A percentile compares a stretch with the other conserved stretches of the same genome.
phyloP scores from a whole-genome alignment of 2,329 filamentous ascomycete genomes.

The Niveomyces coronatus region DNA sequence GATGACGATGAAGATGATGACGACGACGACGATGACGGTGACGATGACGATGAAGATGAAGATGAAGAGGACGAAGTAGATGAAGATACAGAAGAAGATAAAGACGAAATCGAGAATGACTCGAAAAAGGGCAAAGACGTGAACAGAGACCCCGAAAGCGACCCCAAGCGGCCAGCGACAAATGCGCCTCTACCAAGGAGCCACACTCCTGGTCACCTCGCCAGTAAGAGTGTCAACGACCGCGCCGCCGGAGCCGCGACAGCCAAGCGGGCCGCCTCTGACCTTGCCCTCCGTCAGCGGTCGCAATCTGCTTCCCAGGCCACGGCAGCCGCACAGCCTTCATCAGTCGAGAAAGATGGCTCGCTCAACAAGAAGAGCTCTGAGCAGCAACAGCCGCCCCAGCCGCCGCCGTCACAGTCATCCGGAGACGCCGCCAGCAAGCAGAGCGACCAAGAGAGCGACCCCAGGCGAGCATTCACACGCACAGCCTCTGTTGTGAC shows the following conservation, averaged over 20 bases:
- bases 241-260: conserved; percentile 31
- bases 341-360: too few species aligned
- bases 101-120: too few species aligned
- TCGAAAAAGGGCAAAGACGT: conserved; percentile 7
- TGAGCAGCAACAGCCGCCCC: conserved; percentile 1
- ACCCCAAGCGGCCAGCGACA: conserved; percentile 20
- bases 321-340: too few species aligned
- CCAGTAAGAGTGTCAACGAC: conserved; percentile 44
- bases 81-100: too few species aligned
- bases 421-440: conserved; percentile 12
- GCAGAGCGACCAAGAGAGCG: conserved; percentile 18
- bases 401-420: conserved; percentile 15
- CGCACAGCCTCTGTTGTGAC: conserved; percentile 8
- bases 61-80: too few species aligned
- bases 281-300: conserved; percentile 43
- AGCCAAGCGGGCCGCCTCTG: conserved; percentile 27
- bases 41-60: too few species aligned
- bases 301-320: conserved; percentile 40
- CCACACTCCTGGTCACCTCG: conserved; percentile 52
- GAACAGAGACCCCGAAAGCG: conserved; percentile 25
- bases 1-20: conserved; percentile 24
- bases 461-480: conserved; percentile 4
- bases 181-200: conserved; percentile 35
- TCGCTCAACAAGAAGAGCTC: too few species aligned
- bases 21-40: conserved; percentile 16